phyloP scores from a whole-genome alignment of 371 early-diverging fungal species.

The Circinella umbellata region DNA sequence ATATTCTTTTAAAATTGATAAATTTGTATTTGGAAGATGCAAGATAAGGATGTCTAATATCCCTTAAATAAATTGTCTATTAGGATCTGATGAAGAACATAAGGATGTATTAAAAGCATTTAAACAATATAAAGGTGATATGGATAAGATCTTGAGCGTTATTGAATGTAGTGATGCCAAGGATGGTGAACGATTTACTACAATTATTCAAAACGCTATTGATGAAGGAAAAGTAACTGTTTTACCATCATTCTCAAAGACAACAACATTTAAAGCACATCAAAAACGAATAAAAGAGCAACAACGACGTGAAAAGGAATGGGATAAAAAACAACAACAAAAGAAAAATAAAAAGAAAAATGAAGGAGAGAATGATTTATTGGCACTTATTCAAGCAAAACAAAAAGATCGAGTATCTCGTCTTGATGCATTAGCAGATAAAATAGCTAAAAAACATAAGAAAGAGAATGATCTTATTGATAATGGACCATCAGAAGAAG shows the following conservation, averaged over 20 bases:
- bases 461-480: constrained; percentile 17
- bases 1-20: neutral
- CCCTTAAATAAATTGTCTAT: too few species aligned
- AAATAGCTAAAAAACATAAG: constrained; percentile 41
- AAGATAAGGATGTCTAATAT: neutral
- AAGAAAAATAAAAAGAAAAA: constrained; percentile 42
- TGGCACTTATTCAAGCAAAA: constrained; percentile 54
- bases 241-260: constrained; percentile 57
- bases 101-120: constrained; percentile 79
- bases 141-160: constrained; percentile 71
- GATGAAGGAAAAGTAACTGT: constrained; percentile 53
- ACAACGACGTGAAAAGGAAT: constrained; percentile 58
- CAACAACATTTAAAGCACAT: constrained; percentile 56
- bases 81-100: constrained; percentile 85
- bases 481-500: constrained; percentile 66
- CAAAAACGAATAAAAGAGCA: constrained; percentile 55
- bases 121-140: constrained; percentile 68
- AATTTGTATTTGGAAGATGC: too few species aligned
- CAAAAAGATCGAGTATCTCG: constrained; percentile 39
- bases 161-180: constrained; percentile 66
- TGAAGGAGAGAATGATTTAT: constrained; percentile 33
- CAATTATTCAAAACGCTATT: constrained; percentile 71
- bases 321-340: constrained; percentile 45
- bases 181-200: constrained; percentile 74
- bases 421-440: constrained; percentile 53